These are phyloP conservation scores for Colletotrichum endophyticum DNA, from an alignment of 2,329 filamentous ascomycete genomes.

Conservation along the genomic window DNA sequence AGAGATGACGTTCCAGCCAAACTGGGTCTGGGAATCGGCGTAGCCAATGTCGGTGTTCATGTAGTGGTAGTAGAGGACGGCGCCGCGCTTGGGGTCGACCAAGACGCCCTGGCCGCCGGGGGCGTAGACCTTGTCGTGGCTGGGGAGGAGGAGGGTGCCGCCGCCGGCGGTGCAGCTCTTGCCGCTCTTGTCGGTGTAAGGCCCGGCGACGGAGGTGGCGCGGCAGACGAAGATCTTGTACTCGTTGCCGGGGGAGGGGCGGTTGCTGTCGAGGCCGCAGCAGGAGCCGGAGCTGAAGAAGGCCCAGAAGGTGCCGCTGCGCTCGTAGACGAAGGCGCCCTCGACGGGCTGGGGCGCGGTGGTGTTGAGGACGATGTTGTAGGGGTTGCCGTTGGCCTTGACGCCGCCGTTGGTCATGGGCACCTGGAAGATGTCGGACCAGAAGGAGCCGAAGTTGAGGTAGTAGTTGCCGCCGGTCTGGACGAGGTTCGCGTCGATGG, in stretches of 20 bases:
- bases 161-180: slow-evolving; percentile 61
- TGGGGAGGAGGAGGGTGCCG: slow-evolving; percentile 65
- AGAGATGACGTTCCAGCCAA: slow-evolving; percentile 55
- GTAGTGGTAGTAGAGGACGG: slow-evolving; percentile 50
- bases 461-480: slow-evolving; percentile 43
- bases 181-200: slow-evolving; percentile 63
- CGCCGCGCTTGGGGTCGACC: slow-evolving; percentile 31
- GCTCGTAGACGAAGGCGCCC: slow-evolving; percentile 59
- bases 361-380: slow-evolving; percentile 59
- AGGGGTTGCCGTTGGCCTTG: slow-evolving; percentile 27
- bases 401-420: slow-evolving; percentile 44
- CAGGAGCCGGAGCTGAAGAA: slow-evolving; percentile 67
- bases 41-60: slow-evolving; percentile 36
- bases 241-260: slow-evolving; percentile 61
- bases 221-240: slow-evolving; percentile 72
- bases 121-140: slow-evolving; percentile 65
- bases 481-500: slow-evolving; percentile 64
- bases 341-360: slow-evolving; percentile 58
- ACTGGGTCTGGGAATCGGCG: slow-evolving; percentile 48
- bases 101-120: slow-evolving; percentile 64
- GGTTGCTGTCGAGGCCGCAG: slow-evolving; percentile 60
- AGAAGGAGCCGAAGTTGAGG: slow-evolving; percentile 73
- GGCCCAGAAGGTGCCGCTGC: slow-evolving; percentile 65
- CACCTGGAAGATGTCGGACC: slow-evolving; percentile 67
- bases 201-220: slow-evolving; percentile 53